A percentile compares a stretch with the other conserved stretches of the same genome.
phyloP scores from a whole-genome alignment of 1,139 yeast genomes.

The Candida anutae region DNA sequence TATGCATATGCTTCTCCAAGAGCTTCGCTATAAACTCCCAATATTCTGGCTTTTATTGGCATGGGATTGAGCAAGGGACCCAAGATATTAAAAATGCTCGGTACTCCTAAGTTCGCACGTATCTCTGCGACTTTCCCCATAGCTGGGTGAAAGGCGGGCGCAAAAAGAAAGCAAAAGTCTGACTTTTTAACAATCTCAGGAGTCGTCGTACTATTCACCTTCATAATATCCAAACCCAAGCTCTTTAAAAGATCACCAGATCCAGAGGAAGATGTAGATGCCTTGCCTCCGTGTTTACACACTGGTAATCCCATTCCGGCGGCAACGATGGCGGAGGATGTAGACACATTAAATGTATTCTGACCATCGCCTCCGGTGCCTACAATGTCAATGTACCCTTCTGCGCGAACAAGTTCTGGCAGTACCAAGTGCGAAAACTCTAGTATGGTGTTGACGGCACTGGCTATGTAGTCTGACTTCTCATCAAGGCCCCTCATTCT shows the following conservation, averaged over 20 bases:
- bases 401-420: slow-evolving; percentile 30
- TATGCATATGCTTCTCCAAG: slow-evolving; percentile 81
- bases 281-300: slow-evolving; percentile 95
- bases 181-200: slow-evolving; percentile 52
- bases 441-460: slow-evolving; percentile 68
- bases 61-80: slow-evolving; percentile 94
- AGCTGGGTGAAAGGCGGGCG: slow-evolving; percentile 93
- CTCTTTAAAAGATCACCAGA: slow-evolving; percentile 79
- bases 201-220: slow-evolving; percentile 59
- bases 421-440: slow-evolving; percentile 52
- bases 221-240: slow-evolving; percentile 69
- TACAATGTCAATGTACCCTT: slow-evolving; percentile 77
- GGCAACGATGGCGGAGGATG: slow-evolving; percentile 89
- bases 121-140: slow-evolving; percentile 80
- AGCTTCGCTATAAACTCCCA: slow-evolving; percentile 79
- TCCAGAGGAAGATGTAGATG: slow-evolving; percentile 87
- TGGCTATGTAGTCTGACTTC: slow-evolving; percentile 71
- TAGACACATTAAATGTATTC: slow-evolving; percentile 91
- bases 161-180: slow-evolving; percentile 71
- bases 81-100: slow-evolving; percentile 85
- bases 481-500: slow-evolving; percentile 75
- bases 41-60: slow-evolving; percentile 69
- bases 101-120: slow-evolving; percentile 72
- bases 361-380: slow-evolving; percentile 99
- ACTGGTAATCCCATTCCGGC: slow-evolving; percentile 83